These are phyloP conservation scores for Sphagnum tenellum DNA, from an alignment of 225 moss, liverwort and hornwort genomes.

Conservation along the genomic window DNA sequence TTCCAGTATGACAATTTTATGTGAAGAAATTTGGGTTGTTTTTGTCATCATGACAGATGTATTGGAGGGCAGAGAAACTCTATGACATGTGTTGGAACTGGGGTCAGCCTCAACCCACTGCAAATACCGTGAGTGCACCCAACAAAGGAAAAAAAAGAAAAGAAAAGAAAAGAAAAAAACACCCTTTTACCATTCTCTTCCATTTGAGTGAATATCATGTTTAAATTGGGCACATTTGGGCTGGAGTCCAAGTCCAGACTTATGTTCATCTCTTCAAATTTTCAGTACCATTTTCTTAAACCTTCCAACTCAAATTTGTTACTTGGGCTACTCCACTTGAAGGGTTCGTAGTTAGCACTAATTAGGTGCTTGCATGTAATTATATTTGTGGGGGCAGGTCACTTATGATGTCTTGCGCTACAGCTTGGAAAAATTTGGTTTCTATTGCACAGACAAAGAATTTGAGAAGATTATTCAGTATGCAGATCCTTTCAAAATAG, in stretches of 20 bases:
- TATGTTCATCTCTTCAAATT: no score
- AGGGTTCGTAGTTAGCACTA: no score
- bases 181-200: no score
- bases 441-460: slow-evolving; percentile 36
- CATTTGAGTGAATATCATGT: no score
- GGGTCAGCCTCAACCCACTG: slow-evolving; percentile 35
- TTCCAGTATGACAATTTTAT: background rate
- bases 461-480: slow-evolving; percentile 26
- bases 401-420: slow-evolving; percentile 41
- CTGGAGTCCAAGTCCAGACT: no score
- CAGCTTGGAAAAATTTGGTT: slow-evolving; percentile 41
- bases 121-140: slow-evolving; percentile 22
- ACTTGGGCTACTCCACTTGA: no score
- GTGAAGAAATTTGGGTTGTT: background rate
- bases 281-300: no score
- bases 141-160: no score
- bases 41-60: slow-evolving; percentile 21
- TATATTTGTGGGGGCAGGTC: slow-evolving; percentile 7
- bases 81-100: slow-evolving; percentile 15
- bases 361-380: no score
- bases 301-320: no score
- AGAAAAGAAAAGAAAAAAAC: no score
- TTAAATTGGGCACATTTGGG: no score
- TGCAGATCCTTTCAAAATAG: slow-evolving; percentile 27
- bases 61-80: slow-evolving; percentile 53